Evolutionary conservation across 1,284 basidiomycete species (phyloP), one percentile per base, ranked within the genome.

Genomic region (Cutaneotrichosporon spelunceum): DNA sequence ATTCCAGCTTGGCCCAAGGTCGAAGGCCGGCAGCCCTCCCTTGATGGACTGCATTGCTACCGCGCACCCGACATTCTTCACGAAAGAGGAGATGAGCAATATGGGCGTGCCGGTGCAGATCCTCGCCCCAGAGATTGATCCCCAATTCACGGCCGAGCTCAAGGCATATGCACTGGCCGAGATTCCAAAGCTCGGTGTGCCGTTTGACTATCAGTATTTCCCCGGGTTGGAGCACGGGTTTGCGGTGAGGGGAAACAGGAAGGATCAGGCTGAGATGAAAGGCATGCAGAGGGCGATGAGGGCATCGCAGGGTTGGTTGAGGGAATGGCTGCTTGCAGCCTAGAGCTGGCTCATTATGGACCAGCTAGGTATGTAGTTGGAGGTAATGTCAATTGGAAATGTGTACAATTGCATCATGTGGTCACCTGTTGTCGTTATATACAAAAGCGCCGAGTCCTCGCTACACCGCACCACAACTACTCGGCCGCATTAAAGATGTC

Each of bases 61-160:
- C 2, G 49, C 49, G 10, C 49, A 52, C 19, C 49, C 49, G 2
- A 52, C 49, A 14, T 52, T 52, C 27, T 33, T 52, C 29, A 52
- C 49, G 7, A 29, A 29, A 1, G 49, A 52, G 27, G 49, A 52
- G 27, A 52, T 52, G 7, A 52, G 49, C 49, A 30, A 30, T n/a
- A 29, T 52, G 4, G 49, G 49, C 27, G 49, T 52, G 27, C 49
- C 49, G 10, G 49, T 52, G 49, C 49, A 52, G 30, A 52, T 52
- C 49, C 33, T 27, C n/a, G 49, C 49, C 11, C 49, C 49, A 2
- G 49, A 52, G 49, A 21, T 30, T 21, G 49, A 52, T 19, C 49
- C 49, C 11, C 49, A 52, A 29, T 52, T 52, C 49, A 52, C 49
- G 19, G 27, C 49, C 27, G 49, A 52, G 49, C 49, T 52, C 11